Evolutionary conservation across 306 rosid species (phyloP), one percentile per base, ranked within the genome.

Genomic region (Vicia sativa): DNA sequence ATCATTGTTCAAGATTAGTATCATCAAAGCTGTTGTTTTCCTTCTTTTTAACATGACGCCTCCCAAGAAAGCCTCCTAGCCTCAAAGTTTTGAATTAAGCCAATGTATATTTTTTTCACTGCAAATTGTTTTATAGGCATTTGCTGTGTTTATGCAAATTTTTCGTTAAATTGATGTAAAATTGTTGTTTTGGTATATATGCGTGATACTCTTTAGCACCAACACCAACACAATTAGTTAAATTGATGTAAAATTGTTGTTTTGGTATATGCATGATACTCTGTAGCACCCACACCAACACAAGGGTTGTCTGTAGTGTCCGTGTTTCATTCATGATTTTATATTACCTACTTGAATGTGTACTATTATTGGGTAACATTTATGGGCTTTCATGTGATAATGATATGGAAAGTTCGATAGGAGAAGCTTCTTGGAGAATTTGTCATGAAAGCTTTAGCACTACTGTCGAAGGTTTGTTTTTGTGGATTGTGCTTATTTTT

Each of bases 401-500:
- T 71, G 97, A 91, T 79, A 85, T 91, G 95, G 89, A 91, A 83
- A 91, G 85, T 80, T 58, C 82, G 82, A 91, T 89, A 53, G 97
- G 97, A 54, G 97, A 89, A 79, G 97, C 96, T 64, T 76, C 82
- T 28, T 91, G 97, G 73, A 16, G 89, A 72, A 91, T 91, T 62
- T 91, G 97, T 85, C 91, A 87, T 76, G 97, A 87, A 77, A 84
- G 82, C 68, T 91, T 89, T 77, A 91, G 97, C 82, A 91, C 91
- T 11, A 75, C 91, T 44, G 38, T 91, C 77, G 87, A 90, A 38
- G 95, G 96, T 91, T 42, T 78, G 72, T 72, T 73, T 63, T 29
- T 5, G 35, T 48, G 39, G 28, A 11, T 28, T 46, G 19, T 65
- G 69, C 8, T 53, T 63, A 35, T 46, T 49, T 38, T 37, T 21